These are phyloP conservation scores for Phytophthora chlamydospora DNA, from an alignment of 352 stramenopile genomes.

Conservation along the genomic window DNA sequence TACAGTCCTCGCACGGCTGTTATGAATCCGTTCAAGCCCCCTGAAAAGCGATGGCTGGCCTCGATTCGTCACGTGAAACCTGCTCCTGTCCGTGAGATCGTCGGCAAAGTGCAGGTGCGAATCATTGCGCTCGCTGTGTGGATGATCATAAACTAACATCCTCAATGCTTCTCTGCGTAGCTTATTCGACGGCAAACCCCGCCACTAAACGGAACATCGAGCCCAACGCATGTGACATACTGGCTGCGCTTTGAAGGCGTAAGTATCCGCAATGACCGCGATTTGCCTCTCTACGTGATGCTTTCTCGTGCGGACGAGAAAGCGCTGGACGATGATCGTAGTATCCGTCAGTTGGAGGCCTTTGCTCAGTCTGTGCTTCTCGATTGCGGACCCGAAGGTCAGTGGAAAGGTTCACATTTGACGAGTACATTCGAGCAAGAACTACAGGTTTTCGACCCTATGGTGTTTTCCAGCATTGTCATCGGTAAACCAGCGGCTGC, in stretches of 20 bases:
- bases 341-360: constrained; percentile 44
- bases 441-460: constrained; percentile 59
- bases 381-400: constrained; percentile 63
- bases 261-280: constrained; percentile 56
- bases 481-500: constrained; percentile 68
- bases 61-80: constrained; percentile 19
- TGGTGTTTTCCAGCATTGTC: constrained; percentile 52
- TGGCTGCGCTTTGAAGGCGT: constrained; percentile 69
- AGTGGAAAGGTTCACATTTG: constrained; percentile 64
- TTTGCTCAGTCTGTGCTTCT: constrained; percentile 57
- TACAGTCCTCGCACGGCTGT: constrained; percentile 22
- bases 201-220: constrained; percentile 5
- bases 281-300: constrained; percentile 64
- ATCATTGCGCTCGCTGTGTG: not conserved
- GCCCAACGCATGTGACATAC: constrained; percentile 26
- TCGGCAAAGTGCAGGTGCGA: constrained; percentile 33
- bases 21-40: constrained; percentile 38
- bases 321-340: constrained; percentile 36
- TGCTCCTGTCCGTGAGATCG: constrained; percentile 1
- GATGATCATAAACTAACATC: not conserved
- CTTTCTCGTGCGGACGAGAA: constrained; percentile 41
- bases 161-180: constrained; percentile 10
- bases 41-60: constrained; percentile 25
- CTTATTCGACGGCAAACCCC: constrained; percentile 9
- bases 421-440: constrained; percentile 59